phyloP scores from a whole-genome alignment of 805 yeast species.

The Lipomyces chichibuensis region DNA sequence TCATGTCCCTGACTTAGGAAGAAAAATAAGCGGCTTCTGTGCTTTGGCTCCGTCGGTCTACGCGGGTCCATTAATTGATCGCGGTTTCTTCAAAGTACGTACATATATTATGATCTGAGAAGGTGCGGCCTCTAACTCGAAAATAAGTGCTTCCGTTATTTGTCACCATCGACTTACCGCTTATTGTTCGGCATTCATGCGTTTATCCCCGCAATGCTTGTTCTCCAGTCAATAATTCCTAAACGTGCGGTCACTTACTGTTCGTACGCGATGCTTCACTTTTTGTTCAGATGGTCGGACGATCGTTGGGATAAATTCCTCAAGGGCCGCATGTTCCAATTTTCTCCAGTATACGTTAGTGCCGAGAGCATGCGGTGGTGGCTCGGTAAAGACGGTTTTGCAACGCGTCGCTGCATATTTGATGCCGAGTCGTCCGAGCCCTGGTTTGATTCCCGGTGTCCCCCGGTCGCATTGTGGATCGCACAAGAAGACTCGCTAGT shows the following conservation, averaged over 20 bases:
- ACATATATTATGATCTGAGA: background rate
- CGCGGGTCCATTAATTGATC: conserved; percentile 75
- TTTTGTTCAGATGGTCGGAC: conserved; percentile 85
- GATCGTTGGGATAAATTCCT: conserved; percentile 68
- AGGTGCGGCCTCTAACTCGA: background rate
- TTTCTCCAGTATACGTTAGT: conserved; percentile 83
- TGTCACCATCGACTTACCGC: conserved; percentile 39
- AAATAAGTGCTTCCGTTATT: conserved; percentile 36
- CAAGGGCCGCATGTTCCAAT: conserved; percentile 74
- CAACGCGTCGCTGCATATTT: conserved; percentile 55
- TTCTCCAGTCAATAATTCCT: conserved; percentile 56
- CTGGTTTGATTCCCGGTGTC: conserved; percentile 47
- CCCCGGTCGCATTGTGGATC: conserved; percentile 66
- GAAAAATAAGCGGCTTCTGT: conserved; percentile 65
- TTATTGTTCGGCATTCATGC: conserved; percentile 73
- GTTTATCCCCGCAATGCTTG: conserved; percentile 75
- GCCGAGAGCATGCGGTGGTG: conserved; percentile 90
- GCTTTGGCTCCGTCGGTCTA: conserved; percentile 90
- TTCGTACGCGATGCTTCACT: conserved; percentile 84
- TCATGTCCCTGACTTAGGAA: conserved; percentile 50
- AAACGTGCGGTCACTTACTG: conserved; percentile 50
- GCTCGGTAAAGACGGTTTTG: conserved; percentile 62
- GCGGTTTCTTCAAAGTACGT: conserved; percentile 43
- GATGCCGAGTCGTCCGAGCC: conserved; percentile 57
- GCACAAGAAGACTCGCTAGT: conserved; percentile 79